Evolutionary conservation across 2,329 filamentous ascomycete species (phyloP), one percentile per base, ranked within the genome.

Genomic region (Penicillium crustosum): DNA sequence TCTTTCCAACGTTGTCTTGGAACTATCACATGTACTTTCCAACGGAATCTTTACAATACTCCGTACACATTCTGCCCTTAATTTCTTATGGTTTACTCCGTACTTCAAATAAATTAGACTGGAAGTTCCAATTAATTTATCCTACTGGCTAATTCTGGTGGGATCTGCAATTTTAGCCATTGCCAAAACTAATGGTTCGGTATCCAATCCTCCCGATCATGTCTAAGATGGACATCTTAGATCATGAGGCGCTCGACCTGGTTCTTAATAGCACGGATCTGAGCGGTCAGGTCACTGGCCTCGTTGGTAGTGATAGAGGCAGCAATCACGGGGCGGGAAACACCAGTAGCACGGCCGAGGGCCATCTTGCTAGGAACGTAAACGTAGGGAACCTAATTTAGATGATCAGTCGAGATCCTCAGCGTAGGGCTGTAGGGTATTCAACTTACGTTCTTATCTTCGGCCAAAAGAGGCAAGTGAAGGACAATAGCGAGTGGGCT

Each of bases 241-340:
- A 41, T 41, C 39, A 41, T 41, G 19, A 97, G 84, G 70, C 93
- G 86, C 84, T 97, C 93, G 55, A 97, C 90, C 86, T 96, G 95
- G 79, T 95, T 90, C 83, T 93, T 95, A 72, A 97, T 83, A 65
- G 87, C 83, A 69, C 89, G 85, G 77, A 97, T 97, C 83, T 95
- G 91, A 71, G 86, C 85, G 77, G 88, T 90, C 60, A 97, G 83
- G 77, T 97, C 93, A 71, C 86, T 90, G 39, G 89, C 89, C 79
- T 96, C 91, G 83, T 96, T 96, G 77, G 89, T 92, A 66, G 91
- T 97, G 78, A 97, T 96, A 71, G 84, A 88, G 61, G 86, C 88
- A 41, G 91, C 89, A 69, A 97, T 97, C 61, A 97, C 93, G 55
- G 91, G 83, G 58, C 93, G 85, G 72, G 85, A 89, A 61, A 97